Base-by-base conservation (phyloP, 2,329 filamentous ascomycete species). In the Cercospora janseana region DNA sequence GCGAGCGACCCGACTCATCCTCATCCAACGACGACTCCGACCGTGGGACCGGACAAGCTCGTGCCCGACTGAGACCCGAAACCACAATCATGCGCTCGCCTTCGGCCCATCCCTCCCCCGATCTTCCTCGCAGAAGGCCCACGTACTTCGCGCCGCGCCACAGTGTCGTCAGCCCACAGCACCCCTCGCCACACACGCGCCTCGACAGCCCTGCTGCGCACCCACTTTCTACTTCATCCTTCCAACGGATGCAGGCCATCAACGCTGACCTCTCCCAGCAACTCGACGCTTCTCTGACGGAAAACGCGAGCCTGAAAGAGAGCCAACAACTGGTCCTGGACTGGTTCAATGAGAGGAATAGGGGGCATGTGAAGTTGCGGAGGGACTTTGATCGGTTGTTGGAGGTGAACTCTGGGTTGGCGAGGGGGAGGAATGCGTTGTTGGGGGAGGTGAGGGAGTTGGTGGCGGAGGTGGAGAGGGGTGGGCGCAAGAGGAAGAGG, bases 341-440 rank as follows among this genome's bases (percentile, higher is more conserved):
- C 10, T 44, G 41, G 41, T 27, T 31, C 20, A 26, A 44, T 28
- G 24, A 29, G 7, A 13, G 32, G 26, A 26, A 44, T 20, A 27
- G 21, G 6, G 41, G 24, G 10, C 41, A 44, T 32, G 16, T 27
- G 18, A 23, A 21, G 24, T 44, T 44, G 41, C 13, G 41, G 13
- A 20, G 6, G 41, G 41, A 44, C 20, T 44, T 44, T 32, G 41
- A 44, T 44, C 5, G 12, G 15, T 31, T 44, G 41, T 20, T 44
- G 41, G 41, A 44, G 41, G 27, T 18, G 41, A 44, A 44, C 32
- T 18, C 26, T 15, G 9, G 13, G 27, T 13, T 44, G 24, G 27
- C 29, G 15, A 31, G 27, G 16, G 41, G 41, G 27, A 26, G 27
- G 41, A 21, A 27, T 10, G 26, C 6, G 41, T 44, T 44, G 41